Evolutionary conservation across 257 asterid species (phyloP), one percentile per base, ranked within the genome.

Genomic region (Prunella vulgaris): DNA sequence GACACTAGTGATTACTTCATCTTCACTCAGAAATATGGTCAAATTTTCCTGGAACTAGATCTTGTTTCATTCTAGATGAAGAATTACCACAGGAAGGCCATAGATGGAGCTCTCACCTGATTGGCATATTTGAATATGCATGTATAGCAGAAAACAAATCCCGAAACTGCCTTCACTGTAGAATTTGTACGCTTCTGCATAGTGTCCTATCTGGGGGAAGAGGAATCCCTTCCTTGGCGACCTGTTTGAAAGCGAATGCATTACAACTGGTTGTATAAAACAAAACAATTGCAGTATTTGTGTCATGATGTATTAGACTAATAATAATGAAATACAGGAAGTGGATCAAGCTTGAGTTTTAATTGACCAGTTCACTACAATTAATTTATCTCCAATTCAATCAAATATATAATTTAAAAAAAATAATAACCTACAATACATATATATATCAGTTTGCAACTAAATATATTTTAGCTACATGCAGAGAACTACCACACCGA

Each of bases 81-180:
- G 37, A 56, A 24, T 37, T 22, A 25, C n/a, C n/a, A n/a, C n/a
- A 48, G 20, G 46, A 42, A 51, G 15, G 63, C 57, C 57, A 48
- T 52, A 72, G 63, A 60, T 40, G 44, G 53, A 46, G 68, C 53
- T 49, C 86, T 82, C 62, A 90, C 99, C 96, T 93, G 97, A 77
- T 74, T 87, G 63, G 88, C 90, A 74, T 93, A 93, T 82, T 89
- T 91, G 70, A 90, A 93, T 78, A 93, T 69, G 71, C 99, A 93
- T 69, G 99, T 85, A 73, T 93, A 93, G 88, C 99, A 93, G 81
- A 93, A 93, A 74, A 93, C 99, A 71, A 86, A 86, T 82, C 99
- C 99, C 24, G 99, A 90, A 73, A 85, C 90, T 18, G 96, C 84
- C 84, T 88, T 67, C 44, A 82, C 99, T 60, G 99, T 86, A 37